Evolutionary conservation across 2,329 filamentous ascomycete species (phyloP).

Genomic region (Hypomyces rosellus): DNA sequence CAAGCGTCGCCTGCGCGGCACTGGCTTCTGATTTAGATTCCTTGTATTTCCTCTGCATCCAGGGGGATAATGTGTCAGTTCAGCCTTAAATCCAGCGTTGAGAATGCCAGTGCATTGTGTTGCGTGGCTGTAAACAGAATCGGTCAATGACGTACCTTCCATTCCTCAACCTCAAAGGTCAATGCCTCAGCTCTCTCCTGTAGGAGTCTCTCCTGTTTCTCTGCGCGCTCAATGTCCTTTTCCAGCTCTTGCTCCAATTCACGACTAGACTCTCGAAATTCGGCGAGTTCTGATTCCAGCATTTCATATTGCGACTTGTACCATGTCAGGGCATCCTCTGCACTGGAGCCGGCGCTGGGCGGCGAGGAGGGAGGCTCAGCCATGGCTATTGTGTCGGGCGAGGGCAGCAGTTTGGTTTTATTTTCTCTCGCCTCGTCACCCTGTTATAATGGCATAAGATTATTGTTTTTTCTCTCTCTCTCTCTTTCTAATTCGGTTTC

Average conservation of each 20-base stretch:
- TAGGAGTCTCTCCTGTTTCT: constrained; percentile 81
- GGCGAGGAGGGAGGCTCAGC: constrained; percentile 58
- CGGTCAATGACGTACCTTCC: constrained; percentile 66
- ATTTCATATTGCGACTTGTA: constrained; percentile 96
- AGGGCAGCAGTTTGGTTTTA: background rate
- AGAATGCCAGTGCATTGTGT: too few relatives aligned
- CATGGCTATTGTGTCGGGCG: constrained; percentile 32
- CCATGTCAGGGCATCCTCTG: constrained; percentile 77
- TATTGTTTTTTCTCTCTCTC: too few relatives aligned
- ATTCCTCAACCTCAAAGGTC: constrained; percentile 90
- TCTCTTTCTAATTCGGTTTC: too few relatives aligned
- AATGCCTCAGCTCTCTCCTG: constrained; percentile 82
- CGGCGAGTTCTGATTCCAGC: constrained; percentile 81
- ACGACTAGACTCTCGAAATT: constrained; percentile 90
- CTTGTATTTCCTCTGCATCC: constrained; percentile 78
- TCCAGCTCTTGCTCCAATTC: constrained; percentile 93
- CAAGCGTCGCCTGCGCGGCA: constrained; percentile 73
- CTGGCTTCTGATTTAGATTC: constrained; percentile 87
- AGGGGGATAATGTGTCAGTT: constrained; percentile 9
- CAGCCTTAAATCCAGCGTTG: background rate
- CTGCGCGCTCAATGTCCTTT: constrained; percentile 90
- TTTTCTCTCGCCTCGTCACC: background rate
- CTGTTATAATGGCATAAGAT: too few relatives aligned
- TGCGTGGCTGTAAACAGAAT: background rate
- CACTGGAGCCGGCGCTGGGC: constrained; percentile 45